Evolutionary conservation across 352 stramenopile species (phyloP), one percentile per base, ranked within the genome.

Genomic region (Elongisporangium anandrum): DNA sequence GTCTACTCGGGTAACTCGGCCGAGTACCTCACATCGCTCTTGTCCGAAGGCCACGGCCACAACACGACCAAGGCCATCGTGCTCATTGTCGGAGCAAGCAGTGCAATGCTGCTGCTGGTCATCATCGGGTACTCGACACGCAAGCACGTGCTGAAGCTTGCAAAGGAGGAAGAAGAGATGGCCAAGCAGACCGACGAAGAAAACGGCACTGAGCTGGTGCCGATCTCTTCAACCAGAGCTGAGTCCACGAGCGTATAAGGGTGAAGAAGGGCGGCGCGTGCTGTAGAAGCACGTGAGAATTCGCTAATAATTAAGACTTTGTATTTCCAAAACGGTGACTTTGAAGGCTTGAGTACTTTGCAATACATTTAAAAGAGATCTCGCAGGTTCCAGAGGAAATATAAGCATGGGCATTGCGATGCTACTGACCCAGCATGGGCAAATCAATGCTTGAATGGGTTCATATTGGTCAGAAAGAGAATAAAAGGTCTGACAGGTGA

Each of bases 1-100:
- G 79, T 90, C 49, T 94, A 88, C 57, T 85, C 81, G 7, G 81
- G 85, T 51, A 79, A 90, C 52, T 77, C 75, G 0, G 81, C 85
- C 26, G 70, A 87, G 66, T 81, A 90, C 48, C 56, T 92, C 50
- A 72, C 79, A 26, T 53, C 64, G 39, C 58, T 88, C 52, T 54
- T 90, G 29, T 56, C 75, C n/a, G 72, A 61, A 34, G 68, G 67
- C n/a, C 54, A 65, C 24, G 64, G 61, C 4, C 70, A 70, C 54
- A 72, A 80, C 19, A 73, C 59, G 21, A 83, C 80, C 5, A 72
- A 87, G 48, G 60, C 88, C 56, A 53, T 74, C 6, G 55, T 92
- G 57, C 60, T 90, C 38, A 48, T 90, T 6, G 71, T 90, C 12
- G 83, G 83, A 6, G 71, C 73, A 3, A 56, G 50, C 0, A 90